Percentiles rank a stretch among this genome's conserved stretches.
These are phyloP conservation scores for Leccinum colubrinum DNA, from an alignment of 1,284 basidiomycete genomes.

Conservation along the genomic window DNA sequence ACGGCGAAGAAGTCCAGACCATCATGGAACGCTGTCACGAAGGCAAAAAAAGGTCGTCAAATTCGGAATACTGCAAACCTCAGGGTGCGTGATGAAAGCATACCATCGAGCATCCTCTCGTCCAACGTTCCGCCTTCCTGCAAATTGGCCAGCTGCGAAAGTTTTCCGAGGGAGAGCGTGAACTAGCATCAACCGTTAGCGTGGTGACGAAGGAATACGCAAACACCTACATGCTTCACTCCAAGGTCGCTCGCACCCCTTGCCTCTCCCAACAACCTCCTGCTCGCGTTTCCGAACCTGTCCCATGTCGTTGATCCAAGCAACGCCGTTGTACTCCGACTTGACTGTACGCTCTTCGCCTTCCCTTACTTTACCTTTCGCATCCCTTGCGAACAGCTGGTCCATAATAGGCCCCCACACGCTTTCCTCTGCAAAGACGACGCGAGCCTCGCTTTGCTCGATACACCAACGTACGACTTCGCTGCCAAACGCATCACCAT, in stretches of 20 bases:
- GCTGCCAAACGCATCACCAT: constrained; percentile 82
- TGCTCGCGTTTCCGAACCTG: constrained; percentile 65
- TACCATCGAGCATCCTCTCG: constrained; percentile 56
- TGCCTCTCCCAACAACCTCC: constrained; percentile 64
- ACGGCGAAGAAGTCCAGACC: constrained; percentile 74
- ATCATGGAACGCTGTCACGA: constrained; percentile 61
- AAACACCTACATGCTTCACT: constrained; percentile 65
- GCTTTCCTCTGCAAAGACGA: constrained; percentile 31
- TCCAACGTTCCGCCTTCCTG: constrained; percentile 50
- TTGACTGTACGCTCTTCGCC: constrained; percentile 11
- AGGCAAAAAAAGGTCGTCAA: constrained; percentile 1
- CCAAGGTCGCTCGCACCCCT: constrained; percentile 55
- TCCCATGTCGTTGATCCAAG: constrained; percentile 91
- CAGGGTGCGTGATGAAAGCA: not conserved
- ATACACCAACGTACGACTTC: constrained; percentile 89
- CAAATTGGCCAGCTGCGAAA: constrained; percentile 77
- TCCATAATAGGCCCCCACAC: constrained; percentile 55
- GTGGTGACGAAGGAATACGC: not conserved
- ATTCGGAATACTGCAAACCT: not conserved
- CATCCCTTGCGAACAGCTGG: constrained; percentile 59
- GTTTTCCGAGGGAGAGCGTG: constrained; percentile 89
- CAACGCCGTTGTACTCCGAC: constrained; percentile 49
- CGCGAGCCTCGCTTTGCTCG: constrained; percentile 57
- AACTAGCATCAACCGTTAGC: constrained; percentile 49
- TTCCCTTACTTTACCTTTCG: constrained; percentile 29